These are phyloP conservation scores for Plasmodium blacklocki DNA, from an alignment of 169 alveolate species.

Conservation along the genomic window DNA sequence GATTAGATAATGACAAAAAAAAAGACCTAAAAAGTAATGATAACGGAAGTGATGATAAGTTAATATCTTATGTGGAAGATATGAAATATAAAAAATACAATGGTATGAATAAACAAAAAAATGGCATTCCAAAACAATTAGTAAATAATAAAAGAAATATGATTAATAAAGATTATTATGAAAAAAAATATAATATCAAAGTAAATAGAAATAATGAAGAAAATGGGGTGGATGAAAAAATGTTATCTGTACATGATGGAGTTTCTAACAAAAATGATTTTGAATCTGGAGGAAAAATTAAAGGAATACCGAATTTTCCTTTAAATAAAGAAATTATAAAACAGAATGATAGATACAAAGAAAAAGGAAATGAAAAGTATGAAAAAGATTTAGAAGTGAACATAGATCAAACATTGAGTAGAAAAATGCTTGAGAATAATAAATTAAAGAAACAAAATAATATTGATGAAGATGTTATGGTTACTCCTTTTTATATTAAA, in stretches of 20 bases:
- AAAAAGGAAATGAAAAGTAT: constrained; percentile 1
- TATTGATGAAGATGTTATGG: constrained; percentile 52
- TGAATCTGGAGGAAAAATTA: constrained; percentile 1
- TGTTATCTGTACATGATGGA: not conserved
- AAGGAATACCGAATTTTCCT: not conserved
- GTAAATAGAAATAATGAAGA: constrained; percentile 4
- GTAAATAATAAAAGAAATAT: not conserved
- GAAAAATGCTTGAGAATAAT: constrained; percentile 73
- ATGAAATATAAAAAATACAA: no score
- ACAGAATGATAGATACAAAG: not conserved
- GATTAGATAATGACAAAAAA: constrained; percentile 4
- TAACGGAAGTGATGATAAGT: constrained; percentile 4
- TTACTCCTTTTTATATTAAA: constrained; percentile 76
- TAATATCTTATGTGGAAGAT: no score
- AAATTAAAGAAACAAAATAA: constrained; percentile 63
- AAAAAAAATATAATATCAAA: constrained; percentile 17
- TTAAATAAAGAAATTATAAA: constrained; percentile 1
- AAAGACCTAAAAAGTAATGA: constrained; percentile 9
- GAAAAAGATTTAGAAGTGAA: constrained; percentile 22
- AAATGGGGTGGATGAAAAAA: constrained; percentile 7
- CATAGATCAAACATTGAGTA: constrained; percentile 40
- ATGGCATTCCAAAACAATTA: not conserved
- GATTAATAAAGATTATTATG: constrained; percentile 11
- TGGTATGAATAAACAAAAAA: not conserved
- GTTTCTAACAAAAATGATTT: constrained; percentile 4